These are phyloP conservation scores for Naganishia kalamii DNA, from an alignment of 768 basidiomycete genomes.

Conservation along the genomic window DNA sequence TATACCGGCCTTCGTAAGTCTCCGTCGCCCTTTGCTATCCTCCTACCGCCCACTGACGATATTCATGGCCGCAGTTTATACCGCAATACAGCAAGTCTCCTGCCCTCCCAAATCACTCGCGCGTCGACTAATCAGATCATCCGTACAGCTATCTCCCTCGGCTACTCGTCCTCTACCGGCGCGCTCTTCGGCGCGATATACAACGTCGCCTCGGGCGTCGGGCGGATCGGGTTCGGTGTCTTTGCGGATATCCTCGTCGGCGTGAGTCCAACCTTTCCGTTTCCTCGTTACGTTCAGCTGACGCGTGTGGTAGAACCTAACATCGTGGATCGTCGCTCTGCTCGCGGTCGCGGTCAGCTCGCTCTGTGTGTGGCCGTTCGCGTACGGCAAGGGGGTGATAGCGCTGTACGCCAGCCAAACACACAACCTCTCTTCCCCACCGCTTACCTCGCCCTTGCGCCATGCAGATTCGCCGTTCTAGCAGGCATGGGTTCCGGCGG, in stretches of 20 bases:
- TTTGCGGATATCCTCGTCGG: conserved; percentile 14
- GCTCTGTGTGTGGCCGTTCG: conserved; percentile 14
- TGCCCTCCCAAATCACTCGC: neutral
- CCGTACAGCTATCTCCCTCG: conserved; percentile 11
- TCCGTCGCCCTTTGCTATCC: neutral
- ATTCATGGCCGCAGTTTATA: neutral
- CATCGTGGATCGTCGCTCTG: conserved; percentile 10
- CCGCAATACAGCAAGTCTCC: conserved; percentile 13
- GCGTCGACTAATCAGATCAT: neutral
- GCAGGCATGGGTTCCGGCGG: conserved; percentile 26
- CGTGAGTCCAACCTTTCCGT: neutral
- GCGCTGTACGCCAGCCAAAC: neutral
- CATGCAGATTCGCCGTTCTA: conserved; percentile 10
- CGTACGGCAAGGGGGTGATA: neutral
- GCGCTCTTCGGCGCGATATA: conserved; percentile 16
- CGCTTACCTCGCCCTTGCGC: neutral
- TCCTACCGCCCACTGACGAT: neutral
- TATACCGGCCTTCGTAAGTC: conserved; percentile 20
- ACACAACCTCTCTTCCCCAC: neutral
- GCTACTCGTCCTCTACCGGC: conserved; percentile 2
- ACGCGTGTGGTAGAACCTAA: neutral
- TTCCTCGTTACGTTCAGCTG: neutral
- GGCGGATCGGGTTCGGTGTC: conserved; percentile 12
- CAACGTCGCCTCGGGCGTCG: conserved; percentile 17
- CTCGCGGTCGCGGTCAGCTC: conserved; percentile 9